phyloP scores from a whole-genome alignment of 2,329 filamentous ascomycete genomes.

The Colletotrichum sp. region DNA sequence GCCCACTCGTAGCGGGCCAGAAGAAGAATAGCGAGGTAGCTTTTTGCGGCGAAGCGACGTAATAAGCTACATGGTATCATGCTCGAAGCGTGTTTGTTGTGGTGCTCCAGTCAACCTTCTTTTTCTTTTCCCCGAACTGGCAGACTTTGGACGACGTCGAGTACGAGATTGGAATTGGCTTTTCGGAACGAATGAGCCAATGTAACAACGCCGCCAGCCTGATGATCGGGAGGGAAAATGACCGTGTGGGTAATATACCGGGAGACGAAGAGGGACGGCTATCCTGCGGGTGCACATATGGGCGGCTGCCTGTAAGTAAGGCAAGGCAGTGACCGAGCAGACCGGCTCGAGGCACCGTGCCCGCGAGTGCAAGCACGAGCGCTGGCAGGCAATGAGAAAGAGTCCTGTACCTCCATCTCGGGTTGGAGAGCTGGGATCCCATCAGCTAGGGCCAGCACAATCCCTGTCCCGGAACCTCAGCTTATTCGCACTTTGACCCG shows the following conservation, averaged over 20 bases:
- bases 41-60: neutral
- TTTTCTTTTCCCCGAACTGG: neutral
- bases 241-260: neutral
- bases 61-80: neutral
- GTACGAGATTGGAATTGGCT: neutral
- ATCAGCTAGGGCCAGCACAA: slow-evolving; percentile 3
- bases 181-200: neutral
- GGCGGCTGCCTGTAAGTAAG: neutral
- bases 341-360: neutral
- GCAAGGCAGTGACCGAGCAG: neutral
- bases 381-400: neutral
- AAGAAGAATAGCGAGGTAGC: neutral
- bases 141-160: slow-evolving; percentile 8
- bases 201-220: neutral
- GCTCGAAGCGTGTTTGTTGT: neutral
- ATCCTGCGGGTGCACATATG: neutral
- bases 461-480: slow-evolving; percentile 2
- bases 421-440: neutral
- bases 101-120: neutral
- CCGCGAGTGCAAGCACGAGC: neutral
- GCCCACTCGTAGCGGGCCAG: neutral
- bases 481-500: slow-evolving; percentile 1
- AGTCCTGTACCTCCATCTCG: slow-evolving; percentile 2
- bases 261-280: neutral
- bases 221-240: neutral